Evolutionary conservation across 352 stramenopile genomes (phyloP), one percentile per base, ranked within the genome.

Genomic region (Phytophthora cactorum): DNA sequence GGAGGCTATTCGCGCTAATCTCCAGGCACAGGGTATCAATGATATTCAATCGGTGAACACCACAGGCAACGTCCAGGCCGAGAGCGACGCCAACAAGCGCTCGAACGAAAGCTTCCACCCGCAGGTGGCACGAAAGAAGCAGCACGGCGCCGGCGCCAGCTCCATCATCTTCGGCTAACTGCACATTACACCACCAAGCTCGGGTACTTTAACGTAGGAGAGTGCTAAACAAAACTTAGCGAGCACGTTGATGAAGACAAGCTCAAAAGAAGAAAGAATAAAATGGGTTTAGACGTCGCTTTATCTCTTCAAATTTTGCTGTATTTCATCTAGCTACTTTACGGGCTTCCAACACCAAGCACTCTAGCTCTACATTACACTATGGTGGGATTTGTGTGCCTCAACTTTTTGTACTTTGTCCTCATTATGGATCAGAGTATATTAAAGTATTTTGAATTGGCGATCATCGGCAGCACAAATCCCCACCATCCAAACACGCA

Each of bases 81-180:
- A 81, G 59, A 81, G 66, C 36, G 78, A 85, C 47, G 59, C 73
- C 34, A 88, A 86, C 66, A 90, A 90, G 66, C 81, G 81, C 49
- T 68, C 64, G 22, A 64, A 74, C 15, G 76, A 88, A 14, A 62
- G 54, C 7, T 86, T 88, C 59, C 66, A 78, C 28, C 82, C 87
- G 6, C 86, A 82, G 52, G 84, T 79, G 31, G 65, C 72, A 59
- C 90, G 90, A 70, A 92, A 92, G 82, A 92, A 92, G 59, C 82
- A 90, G 61, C 78, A 90, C 34, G 87, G 87, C 22, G 87, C 87
- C 10, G 88, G 88, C 27, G 68, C 68, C 29, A 93, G 83, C 63
- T 96, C 86, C 14, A 94, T 96, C 52, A 82, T 96, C 55, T 96
- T 96, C 60, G 86, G 86, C 8, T 96, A 86, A 14, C 11, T 32